These are phyloP conservation scores for Solanum corneliomulleri DNA, from an alignment of 257 asterid species.

Conservation along the genomic window DNA sequence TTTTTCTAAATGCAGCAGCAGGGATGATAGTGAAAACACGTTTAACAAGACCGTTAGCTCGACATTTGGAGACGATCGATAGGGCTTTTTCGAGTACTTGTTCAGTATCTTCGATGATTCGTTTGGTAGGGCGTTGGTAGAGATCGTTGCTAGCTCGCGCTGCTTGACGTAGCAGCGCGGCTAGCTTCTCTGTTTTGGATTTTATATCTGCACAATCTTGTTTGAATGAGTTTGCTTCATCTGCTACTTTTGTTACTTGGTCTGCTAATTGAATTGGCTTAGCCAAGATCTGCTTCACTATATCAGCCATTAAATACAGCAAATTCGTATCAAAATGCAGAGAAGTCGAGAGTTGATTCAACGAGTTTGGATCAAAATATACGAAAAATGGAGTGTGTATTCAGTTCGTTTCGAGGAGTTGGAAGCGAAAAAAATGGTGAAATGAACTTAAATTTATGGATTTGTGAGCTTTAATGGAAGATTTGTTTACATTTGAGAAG, in stretches of 20 bases:
- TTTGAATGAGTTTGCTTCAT: conserved; percentile 47
- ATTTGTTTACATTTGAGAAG: not conserved
- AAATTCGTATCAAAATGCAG: not conserved
- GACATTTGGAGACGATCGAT: conserved; percentile 45
- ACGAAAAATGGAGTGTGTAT: not conserved
- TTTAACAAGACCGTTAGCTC: conserved; percentile 50
- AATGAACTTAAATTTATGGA: not conserved
- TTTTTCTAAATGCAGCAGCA: conserved; percentile 63
- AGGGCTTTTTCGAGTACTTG: conserved; percentile 49
- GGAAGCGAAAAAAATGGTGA: not conserved
- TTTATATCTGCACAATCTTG: conserved; percentile 56
- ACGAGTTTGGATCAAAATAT: not conserved
- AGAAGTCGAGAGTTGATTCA: not conserved
- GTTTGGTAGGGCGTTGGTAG: conserved; percentile 61
- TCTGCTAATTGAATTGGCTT: conserved; percentile 57
- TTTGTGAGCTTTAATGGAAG: not conserved
- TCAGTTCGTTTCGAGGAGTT: not conserved
- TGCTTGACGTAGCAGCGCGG: conserved; percentile 57
- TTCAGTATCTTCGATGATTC: conserved; percentile 62
- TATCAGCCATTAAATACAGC: conserved; percentile 32
- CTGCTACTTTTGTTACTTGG: conserved; percentile 46
- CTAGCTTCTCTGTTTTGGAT: conserved; percentile 52
- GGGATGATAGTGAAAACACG: conserved; percentile 70
- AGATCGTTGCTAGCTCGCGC: conserved; percentile 71
- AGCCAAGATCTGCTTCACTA: conserved; percentile 53